Base-by-base conservation (phyloP, 768 basidiomycete species). In the Megacollybia marginata region DNA sequence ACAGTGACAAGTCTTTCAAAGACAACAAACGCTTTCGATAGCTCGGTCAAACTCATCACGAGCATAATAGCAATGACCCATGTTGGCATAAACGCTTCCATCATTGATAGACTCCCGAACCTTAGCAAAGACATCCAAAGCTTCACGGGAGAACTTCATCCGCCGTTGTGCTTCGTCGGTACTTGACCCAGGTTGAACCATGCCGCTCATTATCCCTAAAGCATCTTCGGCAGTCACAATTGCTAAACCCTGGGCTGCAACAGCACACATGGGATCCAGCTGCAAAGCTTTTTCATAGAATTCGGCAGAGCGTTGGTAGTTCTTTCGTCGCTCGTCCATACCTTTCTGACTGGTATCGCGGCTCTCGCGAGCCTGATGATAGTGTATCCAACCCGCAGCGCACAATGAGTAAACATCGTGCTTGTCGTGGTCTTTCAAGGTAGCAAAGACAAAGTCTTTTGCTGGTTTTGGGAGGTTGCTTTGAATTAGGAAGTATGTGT, bases 21-120 rank as follows among this genome's bases (percentile, higher is more conserved):
- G 46, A 31, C 11, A 2, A 73, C 83, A 63, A 62, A 96, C 95
- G 59, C 90, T 89, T 66, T 99, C 94, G 54, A 98, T 94, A 1
- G 96, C 95, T 45, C 89, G 78, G 55, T 98, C 95, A 62, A 85
- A 96, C 62, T 99, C 95, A 52, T 96, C 95, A 46, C 91, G 76
- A 16, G 82, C 79, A 60, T 91, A 95, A 62, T 93, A 88, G 59
- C 93, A 96, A 59, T 98, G 96, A 0, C 94, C 96, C 74, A 97
- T 94, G 63, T 99, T 99, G 60, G 91, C 73, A 60, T 94, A 92
- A 4, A 96, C 92, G 52, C 88, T 88, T 7, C 89, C 91, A 50
- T 79, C 75, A 51, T 80, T 78, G 48, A 92, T 68, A 2, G 83
- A 85, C 68, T 98, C 96, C 48, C 92, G 77, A 47, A 98, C 85